Evolutionary conservation across 768 basidiomycete species (phyloP).

Genomic region (Mrakia blollopis): DNA sequence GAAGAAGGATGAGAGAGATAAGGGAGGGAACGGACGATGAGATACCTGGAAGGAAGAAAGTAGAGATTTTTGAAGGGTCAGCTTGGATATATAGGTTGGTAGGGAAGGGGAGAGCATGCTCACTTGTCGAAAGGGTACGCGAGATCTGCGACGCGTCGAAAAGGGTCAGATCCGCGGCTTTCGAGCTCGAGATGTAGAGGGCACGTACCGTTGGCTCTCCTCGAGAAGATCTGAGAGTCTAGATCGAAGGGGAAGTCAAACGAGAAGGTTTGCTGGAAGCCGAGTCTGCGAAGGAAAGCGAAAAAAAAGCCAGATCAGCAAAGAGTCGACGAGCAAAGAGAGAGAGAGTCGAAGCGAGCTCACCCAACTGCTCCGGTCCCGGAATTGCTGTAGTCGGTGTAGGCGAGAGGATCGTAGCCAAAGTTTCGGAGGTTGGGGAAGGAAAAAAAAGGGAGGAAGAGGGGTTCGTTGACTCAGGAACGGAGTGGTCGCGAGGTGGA

Average conservation of each 20-base stretch:
- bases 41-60: neutral
- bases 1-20: neutral
- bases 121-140: neutral
- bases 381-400: neutral
- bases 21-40: neutral
- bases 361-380: neutral
- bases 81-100: neutral
- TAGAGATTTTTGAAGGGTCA: neutral
- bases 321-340: neutral
- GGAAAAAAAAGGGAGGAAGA: too few relatives aligned
- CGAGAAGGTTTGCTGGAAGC: neutral
- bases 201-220: neutral
- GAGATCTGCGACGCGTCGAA: neutral
- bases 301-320: neutral
- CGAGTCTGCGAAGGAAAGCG: neutral
- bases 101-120: neutral
- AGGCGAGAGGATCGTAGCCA: neutral
- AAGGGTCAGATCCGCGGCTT: neutral
- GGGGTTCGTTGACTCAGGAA: neutral
- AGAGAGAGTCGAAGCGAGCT: neutral
- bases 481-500: too few relatives aligned
- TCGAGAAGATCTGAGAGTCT: neutral
- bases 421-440: neutral
- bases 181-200: too few relatives aligned
- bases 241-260: neutral